A percentile compares a stretch with the other conserved stretches of the same genome.
Evolutionary conservation across 2,329 filamentous ascomycete species (phyloP).

Genomic region (Xylaria sp.): DNA sequence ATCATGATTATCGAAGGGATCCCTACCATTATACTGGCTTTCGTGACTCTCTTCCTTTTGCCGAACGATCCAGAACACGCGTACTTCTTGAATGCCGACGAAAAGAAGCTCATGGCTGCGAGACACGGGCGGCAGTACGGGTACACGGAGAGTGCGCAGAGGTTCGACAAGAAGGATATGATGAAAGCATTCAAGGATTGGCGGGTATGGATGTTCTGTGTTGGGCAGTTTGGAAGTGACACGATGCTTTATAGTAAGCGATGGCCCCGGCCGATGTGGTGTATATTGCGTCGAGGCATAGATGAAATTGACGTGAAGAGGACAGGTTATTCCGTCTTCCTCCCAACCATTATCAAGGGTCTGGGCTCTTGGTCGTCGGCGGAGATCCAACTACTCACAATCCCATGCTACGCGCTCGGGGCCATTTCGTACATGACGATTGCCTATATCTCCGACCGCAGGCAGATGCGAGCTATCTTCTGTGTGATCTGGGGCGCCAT

Average conservation of each 20-base stretch:
- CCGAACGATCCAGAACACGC: conserved; percentile 71
- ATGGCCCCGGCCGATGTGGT: background rate
- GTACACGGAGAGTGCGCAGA: conserved; percentile 57
- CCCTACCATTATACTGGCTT: conserved; percentile 63
- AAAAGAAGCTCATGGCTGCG: conserved; percentile 64
- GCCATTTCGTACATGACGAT: conserved; percentile 74
- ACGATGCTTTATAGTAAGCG: conserved; percentile 76
- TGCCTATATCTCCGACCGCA: conserved; percentile 74
- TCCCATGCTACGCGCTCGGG: conserved; percentile 80
- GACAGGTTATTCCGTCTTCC: conserved; percentile 77
- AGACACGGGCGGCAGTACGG: conserved; percentile 57
- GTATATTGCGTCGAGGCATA: background rate
- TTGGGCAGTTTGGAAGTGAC: conserved; percentile 77
- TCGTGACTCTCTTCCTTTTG: conserved; percentile 66
- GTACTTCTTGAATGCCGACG: conserved; percentile 67
- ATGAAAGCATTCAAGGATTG: conserved; percentile 75
- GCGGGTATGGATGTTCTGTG: conserved; percentile 78
- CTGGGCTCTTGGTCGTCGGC: conserved; percentile 72
- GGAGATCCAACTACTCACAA: conserved; percentile 79
- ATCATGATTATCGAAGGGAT: conserved; percentile 70
- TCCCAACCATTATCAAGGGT: conserved; percentile 80
- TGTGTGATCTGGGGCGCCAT: conserved; percentile 70
- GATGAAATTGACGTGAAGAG: conserved; percentile 18
- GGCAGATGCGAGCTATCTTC: conserved; percentile 73
- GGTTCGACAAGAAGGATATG: conserved; percentile 70